Base-by-base conservation (phyloP, 108 stramenopile genomes). In the Skeletonema marinoi region DNA sequence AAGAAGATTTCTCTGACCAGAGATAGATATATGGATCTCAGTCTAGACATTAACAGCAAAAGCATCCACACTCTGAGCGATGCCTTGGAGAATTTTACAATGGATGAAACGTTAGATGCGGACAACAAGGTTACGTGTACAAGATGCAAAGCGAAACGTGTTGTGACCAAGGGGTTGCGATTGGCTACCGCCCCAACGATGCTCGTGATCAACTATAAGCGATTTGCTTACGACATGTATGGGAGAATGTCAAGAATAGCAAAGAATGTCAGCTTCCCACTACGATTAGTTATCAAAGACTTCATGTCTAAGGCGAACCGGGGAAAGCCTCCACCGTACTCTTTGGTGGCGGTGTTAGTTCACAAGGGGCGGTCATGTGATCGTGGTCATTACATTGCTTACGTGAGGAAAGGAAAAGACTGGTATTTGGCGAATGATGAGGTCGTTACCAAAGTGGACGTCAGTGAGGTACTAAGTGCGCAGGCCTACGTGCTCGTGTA, bases 1-100 rank as follows among this genome's bases (percentile, higher is more conserved):
- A 65, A 75, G 12, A 83, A 88, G 64, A 69, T 84, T 13, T 89
- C 88, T 68, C 72, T 92, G 7, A 96, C 95, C 4, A 76, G 92
- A 69, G 95, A 96, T 71, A 75, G 92, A 44, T 96, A 93, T 63
- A 93, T 96, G 95, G 95, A 96, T 66, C 82, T 96, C 21, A 89
- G 88, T 66, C 73, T 96, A 5, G 92, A 96, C 65, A 92, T 96
- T 60, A 81, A 86, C 59, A 82, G 85, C 69, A 59, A 68, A 2
- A 66, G 85, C 14, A 85, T 92, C 50, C 66, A 63, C 14, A 88
- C 84, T 38, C 64, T 96, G 35, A 75, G 81, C 36, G 83, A 83
- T 66, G 95, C 95, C 21, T 77, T 96, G 36, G 79, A 70, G 25
- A 79, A 92, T 29, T 96, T 93, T 66, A 96, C 92, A 44, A 78